A percentile compares a stretch with the other conserved stretches of the same genome.
Evolutionary conservation across 2,329 filamentous ascomycete species (phyloP).

Genomic region (Tolypocladium cylindrosporum): DNA sequence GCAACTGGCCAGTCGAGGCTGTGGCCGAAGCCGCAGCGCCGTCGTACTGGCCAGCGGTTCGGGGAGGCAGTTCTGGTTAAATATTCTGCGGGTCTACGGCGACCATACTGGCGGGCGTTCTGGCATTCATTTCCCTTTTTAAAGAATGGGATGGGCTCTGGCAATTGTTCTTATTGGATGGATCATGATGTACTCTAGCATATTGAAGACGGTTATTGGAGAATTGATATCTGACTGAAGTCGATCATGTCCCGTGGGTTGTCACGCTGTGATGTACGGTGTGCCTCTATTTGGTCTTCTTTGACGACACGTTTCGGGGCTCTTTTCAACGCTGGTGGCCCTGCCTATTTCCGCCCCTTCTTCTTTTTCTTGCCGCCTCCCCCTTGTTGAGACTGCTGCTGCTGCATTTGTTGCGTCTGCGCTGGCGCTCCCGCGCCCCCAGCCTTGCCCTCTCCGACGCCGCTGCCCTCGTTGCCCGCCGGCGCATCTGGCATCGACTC

Average conservation of each 20-base stretch:
- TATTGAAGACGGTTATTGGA: neutral
- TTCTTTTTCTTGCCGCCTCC: conserved; percentile 55
- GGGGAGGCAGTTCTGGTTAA: neutral
- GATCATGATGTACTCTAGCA: conserved; percentile 9
- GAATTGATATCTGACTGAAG: neutral
- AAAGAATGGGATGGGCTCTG: neutral
- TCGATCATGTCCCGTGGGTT: neutral
- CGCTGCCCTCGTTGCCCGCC: conserved; percentile 7
- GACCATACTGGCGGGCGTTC: neutral
- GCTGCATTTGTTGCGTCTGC: conserved; percentile 14
- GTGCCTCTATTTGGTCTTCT: neutral
- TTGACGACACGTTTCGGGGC: neutral
- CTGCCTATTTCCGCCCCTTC: conserved; percentile 55
- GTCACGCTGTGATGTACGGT: neutral
- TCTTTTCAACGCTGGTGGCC: neutral
- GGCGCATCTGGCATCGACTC: conserved; percentile 32
- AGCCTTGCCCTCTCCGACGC: conserved; percentile 18
- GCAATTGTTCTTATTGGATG: conserved; percentile 6
- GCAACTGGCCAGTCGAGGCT: conserved; percentile 8
- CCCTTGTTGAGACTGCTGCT: conserved; percentile 13
- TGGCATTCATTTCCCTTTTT: conserved; percentile 3
- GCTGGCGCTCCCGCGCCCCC: conserved; percentile 15
- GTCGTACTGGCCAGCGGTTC: neutral
- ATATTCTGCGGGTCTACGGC: neutral
- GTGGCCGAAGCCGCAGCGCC: neutral